Base-by-base conservation (phyloP, 2,329 filamentous ascomycete genomes). In the Paracoccidioides brasiliensis region DNA sequence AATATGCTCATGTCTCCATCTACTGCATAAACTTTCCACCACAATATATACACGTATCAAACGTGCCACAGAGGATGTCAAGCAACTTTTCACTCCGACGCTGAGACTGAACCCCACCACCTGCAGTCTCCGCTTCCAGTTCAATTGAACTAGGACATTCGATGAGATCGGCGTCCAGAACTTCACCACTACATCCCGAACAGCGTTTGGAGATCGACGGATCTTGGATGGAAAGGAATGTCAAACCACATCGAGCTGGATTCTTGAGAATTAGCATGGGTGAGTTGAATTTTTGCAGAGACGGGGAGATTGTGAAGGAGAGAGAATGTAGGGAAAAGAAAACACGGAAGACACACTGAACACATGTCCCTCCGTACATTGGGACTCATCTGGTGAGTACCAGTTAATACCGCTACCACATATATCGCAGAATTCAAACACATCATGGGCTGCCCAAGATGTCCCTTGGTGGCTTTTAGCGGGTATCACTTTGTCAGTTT, bases 191-290 rank as follows among this genome's bases (percentile, higher is more conserved):
- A 60, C 80, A 82, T n/a, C 74, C 66, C 15, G 74, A 73, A 63
- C 80, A 82, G 52, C 70, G 72, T 61, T 80, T 80, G 10, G 77
- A 76, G 2, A 76, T 69, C 1, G 74, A 74, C 2, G 79, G 78
- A 38, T 75, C 72, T 62, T 80, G 78, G 5, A 82, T 79, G 1
- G 78, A 70, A 5, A 80, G 61, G 53, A 79, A 77, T n/a, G 76
- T 78, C 28, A 81, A 59, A 10, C 71, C 72, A 60, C 80, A 82
- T 40, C 80, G 72, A n/a, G 69, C 74, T 77, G 57, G 35, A 51
- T 22, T 50, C 28, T 22, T 22, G 22, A 22, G 22, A 22, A 22
- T 22, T 22, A 22, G 22, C 22, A 22, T 22, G 22, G 22, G 22
- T 22, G 22, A 22, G 22, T 22, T 22, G 22, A 22, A 22, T 22